Percentiles rank a stretch among this genome's conserved stretches.
Conservation (phyloP, 495 filamentous ascomycete species). For the Neurospora sp. region DNA sequence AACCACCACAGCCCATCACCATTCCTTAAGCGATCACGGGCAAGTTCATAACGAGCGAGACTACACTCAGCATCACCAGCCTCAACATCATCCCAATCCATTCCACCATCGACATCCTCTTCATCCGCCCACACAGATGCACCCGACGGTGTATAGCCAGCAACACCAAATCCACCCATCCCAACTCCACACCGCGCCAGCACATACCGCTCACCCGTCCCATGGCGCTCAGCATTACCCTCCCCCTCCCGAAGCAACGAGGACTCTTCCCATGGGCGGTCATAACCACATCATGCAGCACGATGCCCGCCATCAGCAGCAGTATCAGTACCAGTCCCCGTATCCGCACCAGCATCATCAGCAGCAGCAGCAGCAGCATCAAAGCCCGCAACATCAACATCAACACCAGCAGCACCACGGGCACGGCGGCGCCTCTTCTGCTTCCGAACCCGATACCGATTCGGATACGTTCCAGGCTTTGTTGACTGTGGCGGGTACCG, state of each 20-base stretch:
- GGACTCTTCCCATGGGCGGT: conserved; percentile 29
- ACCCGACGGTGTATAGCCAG: conserved; percentile 4
- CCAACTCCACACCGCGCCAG: conserved; percentile 15
- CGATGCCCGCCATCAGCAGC: neutral
- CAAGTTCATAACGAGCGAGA: conserved; percentile 9
- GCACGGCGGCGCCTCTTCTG: neutral
- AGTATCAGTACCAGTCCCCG: conserved; percentile 12
- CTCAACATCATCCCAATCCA: conserved; percentile 1
- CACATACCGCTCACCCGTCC: conserved; percentile 31
- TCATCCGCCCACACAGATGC: conserved; percentile 7
- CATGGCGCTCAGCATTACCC: conserved; percentile 13
- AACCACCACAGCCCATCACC: conserved; percentile 11
- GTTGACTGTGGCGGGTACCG: neutral
- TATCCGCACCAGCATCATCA: conserved; percentile 4
- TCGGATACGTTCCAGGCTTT: neutral
- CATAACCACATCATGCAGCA: conserved; percentile 21
- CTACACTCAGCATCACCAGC: conserved; percentile 12
- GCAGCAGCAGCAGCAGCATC: neutral
- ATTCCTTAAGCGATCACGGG: neutral
- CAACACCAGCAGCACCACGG: conserved; percentile 6
- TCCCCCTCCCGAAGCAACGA: conserved; percentile 13
- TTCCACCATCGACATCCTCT: conserved; percentile 14
- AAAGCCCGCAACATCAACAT: neutral
- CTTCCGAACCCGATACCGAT: neutral
- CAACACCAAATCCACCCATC: conserved; percentile 14